Conservation (phyloP, 495 filamentous ascomycete species). For the Penicillium waksmanii region DNA sequence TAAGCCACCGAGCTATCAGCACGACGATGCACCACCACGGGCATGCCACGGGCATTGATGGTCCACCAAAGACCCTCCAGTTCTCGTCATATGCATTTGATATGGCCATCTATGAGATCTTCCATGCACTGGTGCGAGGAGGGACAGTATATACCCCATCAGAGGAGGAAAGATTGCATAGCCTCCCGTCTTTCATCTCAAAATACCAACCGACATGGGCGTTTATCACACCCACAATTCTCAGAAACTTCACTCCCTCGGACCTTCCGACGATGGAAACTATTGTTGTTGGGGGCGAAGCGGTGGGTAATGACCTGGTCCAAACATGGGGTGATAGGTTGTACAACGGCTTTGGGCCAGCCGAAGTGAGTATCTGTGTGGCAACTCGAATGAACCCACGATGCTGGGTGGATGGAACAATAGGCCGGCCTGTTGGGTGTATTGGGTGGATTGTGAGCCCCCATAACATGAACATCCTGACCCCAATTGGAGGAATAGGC, state of each 20-base stretch:
- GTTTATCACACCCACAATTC: not conserved
- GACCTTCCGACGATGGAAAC: not conserved
- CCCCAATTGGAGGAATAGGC: conserved; percentile 42
- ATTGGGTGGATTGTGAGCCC: conserved; percentile 50
- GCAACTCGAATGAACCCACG: no score
- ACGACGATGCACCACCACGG: conserved; percentile 24
- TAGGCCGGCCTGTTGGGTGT: conserved; percentile 14
- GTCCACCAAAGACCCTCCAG: conserved; percentile 4
- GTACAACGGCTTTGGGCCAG: not conserved
- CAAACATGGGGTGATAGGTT: not conserved
- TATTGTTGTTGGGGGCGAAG: not conserved
- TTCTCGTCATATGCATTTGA: conserved; percentile 3
- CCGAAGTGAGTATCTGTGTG: not conserved
- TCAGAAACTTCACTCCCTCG: not conserved
- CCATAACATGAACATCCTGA: conserved; percentile 30
- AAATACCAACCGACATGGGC: not conserved
- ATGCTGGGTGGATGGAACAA: not conserved
- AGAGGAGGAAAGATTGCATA: not conserved
- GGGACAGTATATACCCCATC: not conserved
- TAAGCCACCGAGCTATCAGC: conserved; percentile 69
- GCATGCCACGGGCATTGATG: conserved; percentile 30
- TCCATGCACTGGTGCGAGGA: not conserved
- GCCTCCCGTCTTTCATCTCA: not conserved
- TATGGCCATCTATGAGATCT: not conserved
- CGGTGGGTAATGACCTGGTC: not conserved